These are phyloP conservation scores for Waltergamsia citrina DNA, from an alignment of 2,329 filamentous ascomycete species.

Conservation along the genomic window DNA sequence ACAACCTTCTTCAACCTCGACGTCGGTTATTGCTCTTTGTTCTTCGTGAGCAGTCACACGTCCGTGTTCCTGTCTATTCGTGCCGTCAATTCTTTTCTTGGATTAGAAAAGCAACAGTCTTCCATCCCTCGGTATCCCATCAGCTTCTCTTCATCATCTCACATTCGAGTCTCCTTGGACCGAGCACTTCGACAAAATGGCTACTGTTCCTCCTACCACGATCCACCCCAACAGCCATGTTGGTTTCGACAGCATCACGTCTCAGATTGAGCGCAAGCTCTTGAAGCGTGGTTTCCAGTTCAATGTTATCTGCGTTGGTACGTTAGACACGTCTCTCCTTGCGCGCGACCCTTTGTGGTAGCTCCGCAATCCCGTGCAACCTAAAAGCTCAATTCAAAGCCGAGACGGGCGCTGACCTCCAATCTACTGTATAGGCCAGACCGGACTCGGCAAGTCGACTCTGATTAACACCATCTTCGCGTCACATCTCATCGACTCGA, in stretches of 20 bases:
- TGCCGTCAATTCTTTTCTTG: constrained; percentile 7
- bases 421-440: constrained; percentile 61
- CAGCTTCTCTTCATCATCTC: constrained; percentile 10
- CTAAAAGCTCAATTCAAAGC: neutral
- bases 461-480: constrained; percentile 99
- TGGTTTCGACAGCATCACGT: constrained; percentile 99
- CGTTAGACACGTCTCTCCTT: constrained; percentile 28
- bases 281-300: constrained; percentile 99
- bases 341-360: neutral
- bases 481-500: constrained; percentile 97
- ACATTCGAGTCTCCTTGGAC: neutral
- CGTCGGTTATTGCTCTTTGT: constrained; percentile 2
- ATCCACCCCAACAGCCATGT: constrained; percentile 95
- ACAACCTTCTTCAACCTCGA: constrained; percentile 1
- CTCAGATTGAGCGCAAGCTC: constrained; percentile 98
- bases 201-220: constrained; percentile 57
- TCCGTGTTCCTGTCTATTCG: neutral
- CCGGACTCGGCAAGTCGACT: constrained; percentile 95
- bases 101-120: constrained; percentile 5
- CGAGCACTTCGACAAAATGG: constrained; percentile 30
- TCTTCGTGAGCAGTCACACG: neutral
- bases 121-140: no score
- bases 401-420: constrained; percentile 6
- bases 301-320: constrained; percentile 99
- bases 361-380: neutral